phyloP scores from a whole-genome alignment of 1,139 yeast species.

The Zhuliangozyma blackwelliae region DNA sequence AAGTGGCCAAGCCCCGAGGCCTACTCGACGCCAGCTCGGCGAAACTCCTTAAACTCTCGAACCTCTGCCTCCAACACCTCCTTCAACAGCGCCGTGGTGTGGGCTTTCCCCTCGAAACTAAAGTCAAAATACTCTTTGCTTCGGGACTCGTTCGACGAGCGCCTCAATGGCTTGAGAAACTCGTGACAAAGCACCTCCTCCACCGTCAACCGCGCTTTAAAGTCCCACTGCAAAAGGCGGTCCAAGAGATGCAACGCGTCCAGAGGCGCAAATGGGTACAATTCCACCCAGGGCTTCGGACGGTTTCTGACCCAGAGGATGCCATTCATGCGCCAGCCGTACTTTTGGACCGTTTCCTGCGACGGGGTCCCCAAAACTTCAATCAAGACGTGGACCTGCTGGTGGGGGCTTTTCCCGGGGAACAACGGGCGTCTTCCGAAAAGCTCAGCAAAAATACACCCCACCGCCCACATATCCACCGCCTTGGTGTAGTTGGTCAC shows the following conservation, averaged over 20 bases:
- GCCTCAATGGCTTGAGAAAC: slow-evolving; percentile 47
- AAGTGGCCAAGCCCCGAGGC: too few relatives aligned
- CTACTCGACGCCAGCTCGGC: slow-evolving; percentile 5
- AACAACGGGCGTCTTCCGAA: slow-evolving; percentile 73
- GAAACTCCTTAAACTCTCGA: slow-evolving; percentile 19
- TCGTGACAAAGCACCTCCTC: slow-evolving; percentile 50
- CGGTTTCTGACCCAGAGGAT: slow-evolving; percentile 13
- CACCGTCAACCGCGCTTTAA: slow-evolving; percentile 41
- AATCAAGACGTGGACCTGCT: slow-evolving; percentile 60
- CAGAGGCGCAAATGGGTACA: slow-evolving; percentile 57
- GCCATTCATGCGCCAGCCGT: slow-evolving; percentile 25
- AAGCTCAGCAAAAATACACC: slow-evolving; percentile 73
- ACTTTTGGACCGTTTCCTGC: slow-evolving; percentile 26
- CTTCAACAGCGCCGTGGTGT: slow-evolving; percentile 37
- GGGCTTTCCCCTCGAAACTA: slow-evolving; percentile 49
- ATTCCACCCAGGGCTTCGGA: slow-evolving; percentile 41
- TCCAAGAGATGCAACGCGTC: slow-evolving; percentile 44
- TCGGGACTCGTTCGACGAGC: slow-evolving; percentile 45
- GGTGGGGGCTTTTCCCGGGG: slow-evolving; percentile 61
- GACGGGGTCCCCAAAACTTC: slow-evolving; percentile 63
- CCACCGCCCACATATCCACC: slow-evolving; percentile 79
- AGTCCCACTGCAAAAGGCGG: slow-evolving; percentile 60
- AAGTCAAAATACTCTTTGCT: slow-evolving; percentile 53
- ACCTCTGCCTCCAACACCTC: slow-evolving; percentile 45
- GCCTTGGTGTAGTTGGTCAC: slow-evolving; percentile 50